Evolutionary conservation across 345 rosid genomes (phyloP).

Genomic region (Abelmoschus esculentus): DNA sequence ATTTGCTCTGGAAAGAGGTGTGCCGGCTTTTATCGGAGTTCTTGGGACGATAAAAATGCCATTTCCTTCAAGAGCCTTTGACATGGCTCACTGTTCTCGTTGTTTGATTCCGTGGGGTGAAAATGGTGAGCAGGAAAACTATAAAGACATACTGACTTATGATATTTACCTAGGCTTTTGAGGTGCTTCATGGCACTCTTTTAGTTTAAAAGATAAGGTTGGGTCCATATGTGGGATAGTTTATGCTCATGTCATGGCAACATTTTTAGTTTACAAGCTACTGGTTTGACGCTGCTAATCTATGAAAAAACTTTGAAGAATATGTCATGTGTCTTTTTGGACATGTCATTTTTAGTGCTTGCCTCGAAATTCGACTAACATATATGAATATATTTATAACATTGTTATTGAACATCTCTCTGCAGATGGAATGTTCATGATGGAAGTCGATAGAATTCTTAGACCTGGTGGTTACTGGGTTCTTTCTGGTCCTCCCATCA

Average conservation of each 20-base stretch:
- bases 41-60: slow-evolving; percentile 87
- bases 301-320: no score
- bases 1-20: slow-evolving; percentile 96
- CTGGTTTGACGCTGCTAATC: no score
- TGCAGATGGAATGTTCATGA: slow-evolving; percentile 38
- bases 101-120: slow-evolving; percentile 96
- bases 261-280: no score
- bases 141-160: neutral
- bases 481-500: slow-evolving; percentile 52
- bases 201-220: no score
- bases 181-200: no score
- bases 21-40: slow-evolving; percentile 96
- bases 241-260: no score
- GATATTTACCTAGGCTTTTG: no score
- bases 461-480: slow-evolving; percentile 60
- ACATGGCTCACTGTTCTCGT: slow-evolving; percentile 98
- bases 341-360: no score
- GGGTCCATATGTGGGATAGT: no score
- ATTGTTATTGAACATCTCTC: neutral
- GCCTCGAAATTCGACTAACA: no score
- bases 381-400: neutral
- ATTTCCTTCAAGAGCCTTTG: slow-evolving; percentile 82
- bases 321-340: no score
- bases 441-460: slow-evolving; percentile 26
- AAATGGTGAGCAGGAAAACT: slow-evolving; percentile 51